Evolutionary conservation across 2,329 filamentous ascomycete genomes (phyloP).

Genomic region (Botrytis galanthina): DNA sequence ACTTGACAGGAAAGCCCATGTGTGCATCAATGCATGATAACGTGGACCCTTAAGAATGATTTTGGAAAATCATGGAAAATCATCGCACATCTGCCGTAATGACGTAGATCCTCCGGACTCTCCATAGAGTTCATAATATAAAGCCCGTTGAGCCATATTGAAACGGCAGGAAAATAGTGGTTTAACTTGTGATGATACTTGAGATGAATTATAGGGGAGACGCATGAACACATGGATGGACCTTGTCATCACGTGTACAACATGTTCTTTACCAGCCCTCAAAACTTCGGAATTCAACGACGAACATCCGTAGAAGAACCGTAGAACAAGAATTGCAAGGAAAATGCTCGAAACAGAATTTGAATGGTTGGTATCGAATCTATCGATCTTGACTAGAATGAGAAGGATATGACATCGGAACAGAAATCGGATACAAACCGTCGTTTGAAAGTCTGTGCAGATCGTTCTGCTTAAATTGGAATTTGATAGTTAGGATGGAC

Average conservation of each 20-base stretch:
- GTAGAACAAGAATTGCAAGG: slow-evolving; percentile 5
- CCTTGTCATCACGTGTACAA: slow-evolving; percentile 16
- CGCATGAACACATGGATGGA: not conserved
- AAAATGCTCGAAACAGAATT: not conserved
- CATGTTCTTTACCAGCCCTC: not conserved
- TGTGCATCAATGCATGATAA: slow-evolving; percentile 20
- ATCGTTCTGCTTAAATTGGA: slow-evolving; percentile 1
- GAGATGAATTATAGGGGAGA: not conserved
- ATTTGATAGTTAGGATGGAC: not conserved
- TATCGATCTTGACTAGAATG: not conserved
- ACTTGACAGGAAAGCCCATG: slow-evolving; percentile 17
- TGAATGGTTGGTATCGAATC: not conserved
- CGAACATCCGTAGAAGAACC: slow-evolving; percentile 3
- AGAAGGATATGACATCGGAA: not conserved
- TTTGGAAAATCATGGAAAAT: slow-evolving; percentile 10
- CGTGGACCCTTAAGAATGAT: slow-evolving; percentile 7
- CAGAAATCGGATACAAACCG: not conserved
- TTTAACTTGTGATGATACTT: not conserved
- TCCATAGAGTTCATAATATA: not conserved
- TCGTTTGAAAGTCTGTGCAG: not conserved
- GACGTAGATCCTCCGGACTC: slow-evolving; percentile 18
- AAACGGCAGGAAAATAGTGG: not conserved
- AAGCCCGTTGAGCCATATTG: not conserved
- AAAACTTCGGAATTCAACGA: not conserved
- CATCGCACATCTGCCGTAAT: slow-evolving; percentile 15